These are phyloP conservation scores for Aphanomyces cochlioides DNA, from an alignment of 352 stramenopile genomes.

Conservation along the genomic window DNA sequence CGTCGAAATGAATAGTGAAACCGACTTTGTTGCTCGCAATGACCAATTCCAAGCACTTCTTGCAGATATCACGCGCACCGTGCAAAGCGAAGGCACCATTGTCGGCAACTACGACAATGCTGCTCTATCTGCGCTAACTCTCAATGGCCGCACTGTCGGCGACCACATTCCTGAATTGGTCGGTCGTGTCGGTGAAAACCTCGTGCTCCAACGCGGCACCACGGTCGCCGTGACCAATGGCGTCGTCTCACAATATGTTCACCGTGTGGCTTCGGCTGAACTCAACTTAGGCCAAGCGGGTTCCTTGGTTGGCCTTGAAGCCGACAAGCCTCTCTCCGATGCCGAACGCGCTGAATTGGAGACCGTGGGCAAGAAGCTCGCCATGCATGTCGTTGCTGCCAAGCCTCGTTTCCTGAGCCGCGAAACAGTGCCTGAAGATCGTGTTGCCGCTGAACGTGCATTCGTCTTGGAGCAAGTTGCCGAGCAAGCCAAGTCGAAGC, in stretches of 20 bases:
- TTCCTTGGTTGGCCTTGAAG: conserved; percentile 89
- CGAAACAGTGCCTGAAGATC: conserved; percentile 74
- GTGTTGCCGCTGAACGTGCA: conserved; percentile 88
- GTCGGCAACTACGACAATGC: conserved; percentile 39
- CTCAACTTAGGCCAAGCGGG: conserved; percentile 66
- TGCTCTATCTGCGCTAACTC: conserved; percentile 42
- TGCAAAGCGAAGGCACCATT: conserved; percentile 30
- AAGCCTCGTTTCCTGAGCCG: conserved; percentile 88
- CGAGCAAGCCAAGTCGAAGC: conserved; percentile 79
- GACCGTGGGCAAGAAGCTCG: conserved; percentile 87
- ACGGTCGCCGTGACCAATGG: conserved; percentile 63
- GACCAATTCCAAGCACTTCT: conserved; percentile 86
- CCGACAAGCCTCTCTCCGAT: conserved; percentile 44
- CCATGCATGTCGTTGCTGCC: conserved; percentile 95
- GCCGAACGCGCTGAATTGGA: conserved; percentile 56
- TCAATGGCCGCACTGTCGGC: conserved; percentile 58
- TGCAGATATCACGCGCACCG: conserved; percentile 45
- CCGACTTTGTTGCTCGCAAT: conserved; percentile 93
- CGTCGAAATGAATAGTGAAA: conserved; percentile 94
- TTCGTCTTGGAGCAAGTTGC: conserved; percentile 87
- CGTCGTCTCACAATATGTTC: conserved; percentile 81
- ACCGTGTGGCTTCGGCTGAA: conserved; percentile 66
- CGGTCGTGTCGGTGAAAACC: conserved; percentile 84
- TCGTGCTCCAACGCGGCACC: conserved; percentile 68
- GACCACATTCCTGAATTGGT: conserved; percentile 75